Base-by-base conservation (phyloP, 2,329 filamentous ascomycete species). In the Periconia sp. region DNA sequence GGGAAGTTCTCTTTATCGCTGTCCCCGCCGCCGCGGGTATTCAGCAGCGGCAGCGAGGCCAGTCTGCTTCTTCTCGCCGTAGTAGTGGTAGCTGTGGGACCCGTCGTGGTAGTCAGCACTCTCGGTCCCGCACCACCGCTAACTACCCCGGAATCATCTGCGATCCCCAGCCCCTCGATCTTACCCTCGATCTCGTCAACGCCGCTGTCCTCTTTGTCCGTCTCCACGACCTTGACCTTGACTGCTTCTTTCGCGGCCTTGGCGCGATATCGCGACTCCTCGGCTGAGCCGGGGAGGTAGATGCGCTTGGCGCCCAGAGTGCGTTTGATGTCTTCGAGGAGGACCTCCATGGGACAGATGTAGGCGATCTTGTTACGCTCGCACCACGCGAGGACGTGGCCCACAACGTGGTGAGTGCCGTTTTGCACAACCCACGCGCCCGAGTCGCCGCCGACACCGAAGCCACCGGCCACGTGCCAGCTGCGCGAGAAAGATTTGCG, bases 381-480 rank as follows among this genome's bases (percentile, higher is more conserved):
- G 62, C 89, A 93, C 86, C 89, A 96, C 0, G 93, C 93, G 13
- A 97, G 81, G 0, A 97, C 90, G 65, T 97, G 93, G 0, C 93
- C 93, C 62, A 91, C 94, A 2, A 97, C 85, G 37, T 86, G 84
- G 1, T 91, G 91, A n/a, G 86, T 81, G 6, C 82, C 81, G 53
- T 90, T 88, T 62, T 93, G 90, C 15, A 97, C 86, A 3, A 97
- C 85, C 93, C 93, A 97, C 0, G 93, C 93, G 3, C 93, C 93
- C 7, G 89, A 93, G 71, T 97, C 93, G 17, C 93, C 93, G 2
- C 92, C 92, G 13, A 94, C 85, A 61, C 82, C 83, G 62, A 86
- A 85, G 37, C 81, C 81, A 35, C 84, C 84, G 20, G 81, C 77
- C 31, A 87, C 83, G 51, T 81, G 81, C 78, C 85, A 88, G 66